A percentile compares a stretch with the other conserved stretches of the same genome.
These are phyloP conservation scores for Ramaria rubella DNA, from an alignment of 768 basidiomycete species.

Conservation along the genomic window DNA sequence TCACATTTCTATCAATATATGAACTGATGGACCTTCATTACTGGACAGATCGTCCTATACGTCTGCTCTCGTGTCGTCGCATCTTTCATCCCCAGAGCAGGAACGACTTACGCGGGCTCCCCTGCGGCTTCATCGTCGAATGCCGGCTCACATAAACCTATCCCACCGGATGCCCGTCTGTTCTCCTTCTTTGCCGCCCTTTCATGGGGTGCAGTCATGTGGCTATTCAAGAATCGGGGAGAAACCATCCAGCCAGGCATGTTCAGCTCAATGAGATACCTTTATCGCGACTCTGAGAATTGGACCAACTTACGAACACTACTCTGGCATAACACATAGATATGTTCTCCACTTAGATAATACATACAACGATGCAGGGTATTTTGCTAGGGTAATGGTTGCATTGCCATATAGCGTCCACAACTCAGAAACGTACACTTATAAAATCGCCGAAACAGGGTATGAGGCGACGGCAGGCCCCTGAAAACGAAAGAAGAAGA, in stretches of 20 bases:
- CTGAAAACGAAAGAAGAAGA: not conserved
- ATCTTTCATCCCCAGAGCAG: conserved; percentile 81
- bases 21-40: not conserved
- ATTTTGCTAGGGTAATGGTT: not conserved
- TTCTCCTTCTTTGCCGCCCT: conserved; percentile 86
- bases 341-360: not conserved
- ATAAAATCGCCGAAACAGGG: not conserved
- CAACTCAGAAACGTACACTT: not conserved
- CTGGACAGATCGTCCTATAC: conserved; percentile 86
- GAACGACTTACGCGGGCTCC: conserved; percentile 43
- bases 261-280: conserved; percentile 93
- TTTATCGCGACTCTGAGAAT: conserved; percentile 87
- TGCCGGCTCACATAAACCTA: conserved; percentile 39
- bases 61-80: conserved; percentile 89
- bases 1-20: not conserved
- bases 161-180: conserved; percentile 78
- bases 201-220: conserved; percentile 96
- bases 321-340: conserved; percentile 82
- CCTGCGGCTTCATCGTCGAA: conserved; percentile 25
- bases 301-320: conserved; percentile 82
- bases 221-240: conserved; percentile 79
- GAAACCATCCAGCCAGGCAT: conserved; percentile 95
- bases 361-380: not conserved
- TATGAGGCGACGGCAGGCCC: conserved; percentile 3
- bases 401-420: not conserved